A percentile compares a stretch with the other conserved stretches of the same genome.
These are phyloP conservation scores for Trichosanthes truncata DNA, from an alignment of 306 rosid species.

Conservation along the genomic window DNA sequence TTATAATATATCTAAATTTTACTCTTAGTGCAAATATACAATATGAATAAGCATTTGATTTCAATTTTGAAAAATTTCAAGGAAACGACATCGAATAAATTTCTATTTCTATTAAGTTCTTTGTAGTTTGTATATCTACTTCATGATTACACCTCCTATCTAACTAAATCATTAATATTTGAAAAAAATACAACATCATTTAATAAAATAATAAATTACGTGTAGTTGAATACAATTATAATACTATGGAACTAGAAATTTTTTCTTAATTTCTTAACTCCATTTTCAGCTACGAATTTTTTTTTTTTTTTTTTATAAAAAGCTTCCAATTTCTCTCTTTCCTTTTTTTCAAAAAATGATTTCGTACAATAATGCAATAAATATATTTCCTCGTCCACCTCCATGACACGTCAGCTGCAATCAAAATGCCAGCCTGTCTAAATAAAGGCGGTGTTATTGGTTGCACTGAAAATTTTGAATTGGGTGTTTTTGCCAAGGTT, in stretches of 20 bases:
- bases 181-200: not conserved
- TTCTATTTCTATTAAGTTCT: too few relatives aligned
- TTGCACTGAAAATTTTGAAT: not conserved
- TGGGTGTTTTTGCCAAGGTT: not conserved
- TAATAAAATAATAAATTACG: not conserved
- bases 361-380: not conserved
- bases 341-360: not conserved
- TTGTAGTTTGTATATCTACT: too few relatives aligned
- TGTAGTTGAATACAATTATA: not conserved
- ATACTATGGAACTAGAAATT: not conserved
- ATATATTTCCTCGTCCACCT: not conserved
- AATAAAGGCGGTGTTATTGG: not conserved
- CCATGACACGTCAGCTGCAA: slow-evolving; percentile 6
- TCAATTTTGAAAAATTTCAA: too few relatives aligned
- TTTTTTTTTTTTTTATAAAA: not conserved
- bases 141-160: not conserved
- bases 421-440: slow-evolving; percentile 8
- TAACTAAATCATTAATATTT: not conserved
- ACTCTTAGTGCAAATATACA: too few relatives aligned
- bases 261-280: not conserved
- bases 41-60: too few relatives aligned
- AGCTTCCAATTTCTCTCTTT: not conserved
- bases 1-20: not conserved
- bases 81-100: too few relatives aligned
- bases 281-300: not conserved